Conservation (phyloP, 1,139 yeast genomes). For the Taiozyma sp. region DNA sequence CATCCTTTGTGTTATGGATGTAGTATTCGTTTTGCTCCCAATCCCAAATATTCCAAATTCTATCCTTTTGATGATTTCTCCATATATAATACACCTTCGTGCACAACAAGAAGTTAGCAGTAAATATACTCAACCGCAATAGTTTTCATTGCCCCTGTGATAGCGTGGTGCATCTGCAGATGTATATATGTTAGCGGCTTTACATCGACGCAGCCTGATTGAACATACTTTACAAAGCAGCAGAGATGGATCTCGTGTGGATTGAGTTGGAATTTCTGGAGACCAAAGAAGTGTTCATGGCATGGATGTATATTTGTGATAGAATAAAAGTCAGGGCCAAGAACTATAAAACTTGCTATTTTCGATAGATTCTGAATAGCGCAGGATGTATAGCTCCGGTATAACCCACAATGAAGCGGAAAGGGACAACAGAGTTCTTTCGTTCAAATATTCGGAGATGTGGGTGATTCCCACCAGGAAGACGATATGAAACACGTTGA, state of each 20-base stretch:
- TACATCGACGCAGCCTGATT: constrained; percentile 53
- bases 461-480: constrained; percentile 35
- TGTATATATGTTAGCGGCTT: constrained; percentile 49
- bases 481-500: constrained; percentile 35
- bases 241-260: constrained; percentile 50
- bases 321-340: constrained; percentile 37
- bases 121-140: constrained; percentile 33
- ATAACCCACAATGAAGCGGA: constrained; percentile 37
- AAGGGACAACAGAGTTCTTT: constrained; percentile 32
- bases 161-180: constrained; percentile 55
- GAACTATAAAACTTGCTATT: constrained; percentile 45
- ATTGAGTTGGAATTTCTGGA: constrained; percentile 59
- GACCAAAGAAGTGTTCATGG: constrained; percentile 54
- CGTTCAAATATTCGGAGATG: constrained; percentile 37
- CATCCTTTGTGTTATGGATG: constrained; percentile 33
- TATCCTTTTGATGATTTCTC: constrained; percentile 36
- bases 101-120: constrained; percentile 22
- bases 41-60: constrained; percentile 37
- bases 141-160: constrained; percentile 47
- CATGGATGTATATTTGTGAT: constrained; percentile 43
- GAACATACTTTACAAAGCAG: constrained; percentile 59
- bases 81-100: constrained; percentile 35
- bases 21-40: constrained; percentile 37
- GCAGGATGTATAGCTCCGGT: constrained; percentile 37
- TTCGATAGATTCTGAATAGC: constrained; percentile 47